These are phyloP conservation scores for Myxozyma mucilagina DNA, from an alignment of 805 yeast species.

Conservation along the genomic window DNA sequence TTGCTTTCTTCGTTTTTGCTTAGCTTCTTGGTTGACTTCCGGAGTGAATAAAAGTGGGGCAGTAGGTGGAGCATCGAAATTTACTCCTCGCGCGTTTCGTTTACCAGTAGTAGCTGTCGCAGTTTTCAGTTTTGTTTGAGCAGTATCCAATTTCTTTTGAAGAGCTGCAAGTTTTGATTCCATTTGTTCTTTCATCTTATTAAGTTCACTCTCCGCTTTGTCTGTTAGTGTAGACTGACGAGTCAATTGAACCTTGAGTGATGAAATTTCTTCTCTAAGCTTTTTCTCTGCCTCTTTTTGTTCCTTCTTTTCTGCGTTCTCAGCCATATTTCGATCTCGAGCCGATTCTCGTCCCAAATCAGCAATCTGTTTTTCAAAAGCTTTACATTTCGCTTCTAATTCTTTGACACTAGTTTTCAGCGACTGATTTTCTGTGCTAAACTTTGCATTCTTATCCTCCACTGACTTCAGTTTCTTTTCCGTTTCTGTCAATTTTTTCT, in stretches of 20 bases:
- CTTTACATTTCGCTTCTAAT: conserved; percentile 9
- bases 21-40: neutral
- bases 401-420: conserved; percentile 7
- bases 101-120: neutral
- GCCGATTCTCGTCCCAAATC: neutral
- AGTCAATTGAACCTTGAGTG: conserved; percentile 11
- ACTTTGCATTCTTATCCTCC: neutral
- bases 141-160: conserved; percentile 18
- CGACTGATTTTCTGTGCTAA: neutral
- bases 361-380: conserved; percentile 4
- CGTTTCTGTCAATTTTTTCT: conserved; percentile 1
- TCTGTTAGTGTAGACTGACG: conserved; percentile 13
- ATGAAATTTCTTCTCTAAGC: conserved; percentile 9
- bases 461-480: neutral
- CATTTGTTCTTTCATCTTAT: conserved; percentile 14
- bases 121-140: conserved; percentile 11
- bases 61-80: neutral
- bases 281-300: conserved; percentile 10
- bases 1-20: neutral
- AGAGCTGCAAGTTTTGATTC: conserved; percentile 11
- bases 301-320: conserved; percentile 12
- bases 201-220: conserved; percentile 14
- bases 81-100: conserved; percentile 3
- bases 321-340: conserved; percentile 1
- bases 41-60: conserved; percentile 22